These are phyloP conservation scores for Penicillium nordicum DNA, from an alignment of 2,329 filamentous ascomycete genomes.

Conservation along the genomic window DNA sequence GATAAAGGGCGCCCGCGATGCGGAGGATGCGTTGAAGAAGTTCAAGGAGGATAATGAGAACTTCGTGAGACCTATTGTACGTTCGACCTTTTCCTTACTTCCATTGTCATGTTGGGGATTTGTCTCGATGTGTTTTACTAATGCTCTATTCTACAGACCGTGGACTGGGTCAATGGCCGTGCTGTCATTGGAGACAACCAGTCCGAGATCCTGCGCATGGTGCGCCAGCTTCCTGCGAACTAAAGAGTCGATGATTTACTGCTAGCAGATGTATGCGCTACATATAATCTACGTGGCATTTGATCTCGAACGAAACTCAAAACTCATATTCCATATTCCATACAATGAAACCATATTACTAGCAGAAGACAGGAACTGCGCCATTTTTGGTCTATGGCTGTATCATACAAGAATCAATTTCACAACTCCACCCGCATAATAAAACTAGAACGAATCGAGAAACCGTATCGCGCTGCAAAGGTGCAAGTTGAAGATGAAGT, in stretches of 20 bases:
- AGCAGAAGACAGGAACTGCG: conserved; percentile 10
- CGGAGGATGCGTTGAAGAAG: conserved; percentile 74
- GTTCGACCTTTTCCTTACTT: conserved; percentile 34
- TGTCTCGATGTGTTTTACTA: conserved; percentile 19
- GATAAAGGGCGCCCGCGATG: conserved; percentile 68
- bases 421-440: conserved; percentile 18
- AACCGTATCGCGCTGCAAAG: conserved; percentile 14
- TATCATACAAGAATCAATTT: conserved; percentile 31
- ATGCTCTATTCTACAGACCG: conserved; percentile 45
- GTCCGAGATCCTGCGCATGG: conserved; percentile 82
- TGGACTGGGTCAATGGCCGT: conserved; percentile 92
- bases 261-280: not conserved
- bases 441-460: conserved; percentile 8
- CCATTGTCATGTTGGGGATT: too few relatives aligned
- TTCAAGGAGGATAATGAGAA: conserved; percentile 65
- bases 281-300: not conserved
- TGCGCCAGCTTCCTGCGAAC: conserved; percentile 51
- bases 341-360: conserved; percentile 6
- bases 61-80: conserved; percentile 74
- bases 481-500: conserved; percentile 8
- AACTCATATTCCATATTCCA: conserved; percentile 6
- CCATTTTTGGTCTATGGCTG: conserved; percentile 21
- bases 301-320: not conserved
- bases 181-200: conserved; percentile 73
- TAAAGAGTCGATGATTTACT: conserved; percentile 6